Percentiles rank a stretch among this genome's conserved stretches.
phyloP scores from a whole-genome alignment of 2,329 filamentous ascomycete species.

The Aspergillus spinulosporus region DNA sequence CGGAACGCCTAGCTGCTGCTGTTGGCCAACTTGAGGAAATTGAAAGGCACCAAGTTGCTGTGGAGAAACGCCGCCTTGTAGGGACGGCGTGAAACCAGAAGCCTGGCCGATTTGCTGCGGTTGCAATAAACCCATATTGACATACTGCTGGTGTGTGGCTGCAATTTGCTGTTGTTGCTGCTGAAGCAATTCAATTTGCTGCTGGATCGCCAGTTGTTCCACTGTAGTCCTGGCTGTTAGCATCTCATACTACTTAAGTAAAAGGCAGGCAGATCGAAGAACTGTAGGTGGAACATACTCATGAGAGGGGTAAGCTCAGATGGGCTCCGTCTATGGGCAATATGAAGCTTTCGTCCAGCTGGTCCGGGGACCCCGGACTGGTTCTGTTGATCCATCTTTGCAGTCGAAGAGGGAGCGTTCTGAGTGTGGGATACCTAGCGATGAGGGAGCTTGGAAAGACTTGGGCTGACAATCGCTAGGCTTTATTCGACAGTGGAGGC shows the following conservation, averaged over 20 bases:
- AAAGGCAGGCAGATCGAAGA: constrained; percentile 34
- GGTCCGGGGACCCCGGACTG: constrained; percentile 63
- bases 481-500: constrained; percentile 28
- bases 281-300: constrained; percentile 67
- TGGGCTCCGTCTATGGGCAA: constrained; percentile 93
- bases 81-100: constrained; percentile 67
- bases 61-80: constrained; percentile 76
- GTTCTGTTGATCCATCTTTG: constrained; percentile 66
- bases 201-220: constrained; percentile 96
- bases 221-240: constrained; percentile 54
- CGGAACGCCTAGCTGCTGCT: constrained; percentile 65
- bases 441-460: constrained; percentile 29
- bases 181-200: constrained; percentile 95
- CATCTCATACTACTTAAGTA: constrained; percentile 28
- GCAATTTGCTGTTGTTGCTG: constrained; percentile 98
- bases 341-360: constrained; percentile 86
- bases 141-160: constrained; percentile 93
- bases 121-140: constrained; percentile 94
- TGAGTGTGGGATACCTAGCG: constrained; percentile 19
- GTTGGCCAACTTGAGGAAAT: constrained; percentile 77
- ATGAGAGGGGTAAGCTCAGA: constrained; percentile 96
- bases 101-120: constrained; percentile 77
- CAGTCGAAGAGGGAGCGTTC: constrained; percentile 23
- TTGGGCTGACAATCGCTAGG: constrained; percentile 29
- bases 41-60: constrained; percentile 81